Evolutionary conservation across 1,139 yeast species (phyloP), one percentile per base, ranked within the genome.

Genomic region (Blastobotrys indianensis): DNA sequence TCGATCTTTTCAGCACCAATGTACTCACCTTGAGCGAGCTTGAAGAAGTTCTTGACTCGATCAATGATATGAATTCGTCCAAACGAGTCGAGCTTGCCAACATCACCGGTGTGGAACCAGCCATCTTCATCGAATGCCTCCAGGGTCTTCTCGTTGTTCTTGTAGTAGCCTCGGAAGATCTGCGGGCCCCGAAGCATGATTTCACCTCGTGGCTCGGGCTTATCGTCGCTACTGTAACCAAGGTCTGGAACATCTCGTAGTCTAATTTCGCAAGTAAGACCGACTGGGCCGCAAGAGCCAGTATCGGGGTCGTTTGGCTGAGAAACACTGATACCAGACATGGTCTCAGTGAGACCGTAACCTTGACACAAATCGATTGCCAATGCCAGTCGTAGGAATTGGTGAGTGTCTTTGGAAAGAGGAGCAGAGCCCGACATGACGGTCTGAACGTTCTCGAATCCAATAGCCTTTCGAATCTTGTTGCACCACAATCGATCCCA

Each of bases 11-110:
- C 94, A 2, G 92, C 90, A 2, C 88, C 82, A 46, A 84, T 77
- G 62, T 84, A 84, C 63, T 84, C 94, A 50, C 94, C 94, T 64
- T 84, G 94, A 1, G 90, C 76, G 56, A 84, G 72, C 64, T 84
- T 84, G 73, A 83, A 84, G 67, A 84, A 83, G 64, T 84, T 84
- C 69, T 84, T 84, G 40, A 83, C 88, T 51, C 94, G 73, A 61
- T 84, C 94, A 55, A 84, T 74, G 47, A 84, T 80, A 52, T 59
- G 68, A 17, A 84, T 60, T 49, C 85, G 72, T 17, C 86, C 87
- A 33, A 69, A 67, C 8, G 58, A 57, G 44, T 74, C 78, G 50
- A 84, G 66, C 51, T 64, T 66, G 10, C 83, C 90, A 54, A 84
- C 77, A 64, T 84, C 94, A 42, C 94, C 94, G 13, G 92, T 82